Conservation (phyloP, 139 green algal species). For the Haematococcus lacustris region DNA sequence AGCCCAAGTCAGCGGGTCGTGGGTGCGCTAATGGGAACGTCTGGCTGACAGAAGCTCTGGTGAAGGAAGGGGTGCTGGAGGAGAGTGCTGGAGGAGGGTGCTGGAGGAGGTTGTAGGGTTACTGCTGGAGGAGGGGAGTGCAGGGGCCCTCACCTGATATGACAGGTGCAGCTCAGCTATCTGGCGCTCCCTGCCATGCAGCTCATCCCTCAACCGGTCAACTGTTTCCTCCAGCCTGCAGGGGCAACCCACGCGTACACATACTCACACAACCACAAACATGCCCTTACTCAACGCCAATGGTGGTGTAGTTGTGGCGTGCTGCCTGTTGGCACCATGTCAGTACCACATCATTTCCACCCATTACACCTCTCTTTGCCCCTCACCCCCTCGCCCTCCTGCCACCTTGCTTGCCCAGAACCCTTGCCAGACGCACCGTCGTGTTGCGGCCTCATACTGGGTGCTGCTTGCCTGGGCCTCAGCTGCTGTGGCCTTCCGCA, state of each 20-base stretch:
- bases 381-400: neutral
- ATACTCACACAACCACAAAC: neutral
- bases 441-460: constrained; percentile 6
- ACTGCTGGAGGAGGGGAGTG: constrained; percentile 13
- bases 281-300: neutral
- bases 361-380: neutral
- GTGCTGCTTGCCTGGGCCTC: neutral
- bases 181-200: constrained; percentile 19
- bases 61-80: too few species aligned
- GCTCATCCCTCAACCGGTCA: constrained; percentile 7
- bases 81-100: too few species aligned
- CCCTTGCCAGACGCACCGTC: neutral
- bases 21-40: neutral
- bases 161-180: constrained; percentile 19
- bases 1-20: neutral
- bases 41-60: constrained; percentile 8
- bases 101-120: too few species aligned
- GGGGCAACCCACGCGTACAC: neutral
- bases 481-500: neutral
- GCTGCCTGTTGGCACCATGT: neutral
- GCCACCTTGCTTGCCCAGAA: neutral
- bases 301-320: neutral
- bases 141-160: constrained; percentile 17
- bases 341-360: neutral
- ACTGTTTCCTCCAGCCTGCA: constrained; percentile 12